These are phyloP conservation scores for Cystobasidium tubakii DNA, from an alignment of 768 basidiomycete genomes.

Conservation along the genomic window DNA sequence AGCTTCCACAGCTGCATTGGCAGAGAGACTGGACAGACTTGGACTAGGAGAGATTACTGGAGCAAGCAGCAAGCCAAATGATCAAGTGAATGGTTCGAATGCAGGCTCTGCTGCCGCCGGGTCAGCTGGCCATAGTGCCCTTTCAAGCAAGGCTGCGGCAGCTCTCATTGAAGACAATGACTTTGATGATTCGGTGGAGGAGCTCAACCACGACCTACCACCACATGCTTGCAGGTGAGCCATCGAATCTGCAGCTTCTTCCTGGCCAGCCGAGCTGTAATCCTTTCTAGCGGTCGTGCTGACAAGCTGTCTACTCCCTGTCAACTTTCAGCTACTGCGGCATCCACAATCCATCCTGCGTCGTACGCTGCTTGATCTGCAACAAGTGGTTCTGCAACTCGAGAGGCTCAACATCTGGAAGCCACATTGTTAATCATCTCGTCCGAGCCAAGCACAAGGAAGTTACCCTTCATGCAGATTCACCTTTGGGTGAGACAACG, in stretches of 20 bases:
- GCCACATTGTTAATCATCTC: conserved; percentile 97
- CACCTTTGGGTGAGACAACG: conserved; percentile 90
- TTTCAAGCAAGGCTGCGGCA: conserved; percentile 3
- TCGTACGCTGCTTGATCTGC: conserved; percentile 88
- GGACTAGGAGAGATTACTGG: not conserved
- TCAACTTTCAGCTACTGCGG: conserved; percentile 73
- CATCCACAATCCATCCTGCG: conserved; percentile 92
- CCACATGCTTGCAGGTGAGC: conserved; percentile 88
- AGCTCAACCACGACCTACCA: conserved; percentile 81
- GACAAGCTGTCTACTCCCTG: not conserved
- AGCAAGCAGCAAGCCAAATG: not conserved
- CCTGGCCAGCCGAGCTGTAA: not conserved
- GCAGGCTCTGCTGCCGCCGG: not conserved
- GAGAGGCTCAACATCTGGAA: conserved; percentile 83
- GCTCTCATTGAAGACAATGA: conserved; percentile 18
- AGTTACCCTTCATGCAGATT: conserved; percentile 90
- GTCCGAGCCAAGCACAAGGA: conserved; percentile 99
- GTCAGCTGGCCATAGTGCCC: conserved; percentile 3
- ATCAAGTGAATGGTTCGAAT: not conserved
- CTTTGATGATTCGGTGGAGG: conserved; percentile 8
- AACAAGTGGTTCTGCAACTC: conserved; percentile 99
- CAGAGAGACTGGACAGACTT: not conserved
- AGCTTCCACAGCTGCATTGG: not conserved
- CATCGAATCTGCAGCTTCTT: not conserved
- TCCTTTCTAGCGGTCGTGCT: not conserved